phyloP scores from a whole-genome alignment of 139 green algal species.

The Tetradesmus lagerheimii region DNA sequence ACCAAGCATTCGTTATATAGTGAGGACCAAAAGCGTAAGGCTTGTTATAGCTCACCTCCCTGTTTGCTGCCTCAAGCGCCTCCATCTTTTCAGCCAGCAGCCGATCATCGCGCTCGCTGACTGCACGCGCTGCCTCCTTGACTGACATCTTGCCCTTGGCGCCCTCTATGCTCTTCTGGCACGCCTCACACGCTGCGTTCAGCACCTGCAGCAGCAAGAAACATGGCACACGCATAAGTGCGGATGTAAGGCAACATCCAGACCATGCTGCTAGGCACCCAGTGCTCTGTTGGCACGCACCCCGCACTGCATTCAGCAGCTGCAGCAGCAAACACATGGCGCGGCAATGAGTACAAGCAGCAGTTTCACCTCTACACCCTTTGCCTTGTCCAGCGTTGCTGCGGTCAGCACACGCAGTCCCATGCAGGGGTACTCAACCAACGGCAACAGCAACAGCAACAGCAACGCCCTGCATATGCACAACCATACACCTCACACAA shows the following conservation, averaged over 20 bases:
- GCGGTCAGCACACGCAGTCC: constrained; percentile 90
- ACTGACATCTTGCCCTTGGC: constrained; percentile 92
- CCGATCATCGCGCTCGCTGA: constrained; percentile 94
- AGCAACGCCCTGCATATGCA: constrained; percentile 96
- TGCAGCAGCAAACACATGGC: background rate
- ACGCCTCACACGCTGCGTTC: constrained; percentile 82
- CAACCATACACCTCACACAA: background rate
- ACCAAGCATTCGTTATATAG: too few species aligned
- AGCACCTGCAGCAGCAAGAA: constrained; percentile 59
- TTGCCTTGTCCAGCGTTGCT: constrained; percentile 92
- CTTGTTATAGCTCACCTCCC: constrained; percentile 54
- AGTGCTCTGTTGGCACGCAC: constrained; percentile 77
- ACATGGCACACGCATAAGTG: background rate
- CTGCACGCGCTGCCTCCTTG: constrained; percentile 94
- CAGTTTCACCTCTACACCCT: constrained; percentile 66
- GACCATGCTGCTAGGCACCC: too few species aligned
- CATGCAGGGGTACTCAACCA: too few species aligned
- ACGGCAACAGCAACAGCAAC: constrained; percentile 97
- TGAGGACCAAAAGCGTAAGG: too few species aligned
- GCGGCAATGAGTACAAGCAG: too few species aligned
- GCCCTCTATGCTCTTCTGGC: constrained; percentile 80
- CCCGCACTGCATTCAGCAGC: constrained; percentile 77
- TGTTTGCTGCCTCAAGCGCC: constrained; percentile 80
- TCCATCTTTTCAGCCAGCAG: constrained; percentile 92
- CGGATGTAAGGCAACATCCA: too few species aligned